phyloP scores from a whole-genome alignment of 768 basidiomycete genomes.

The Lanmaoa pseudosensibilis region DNA sequence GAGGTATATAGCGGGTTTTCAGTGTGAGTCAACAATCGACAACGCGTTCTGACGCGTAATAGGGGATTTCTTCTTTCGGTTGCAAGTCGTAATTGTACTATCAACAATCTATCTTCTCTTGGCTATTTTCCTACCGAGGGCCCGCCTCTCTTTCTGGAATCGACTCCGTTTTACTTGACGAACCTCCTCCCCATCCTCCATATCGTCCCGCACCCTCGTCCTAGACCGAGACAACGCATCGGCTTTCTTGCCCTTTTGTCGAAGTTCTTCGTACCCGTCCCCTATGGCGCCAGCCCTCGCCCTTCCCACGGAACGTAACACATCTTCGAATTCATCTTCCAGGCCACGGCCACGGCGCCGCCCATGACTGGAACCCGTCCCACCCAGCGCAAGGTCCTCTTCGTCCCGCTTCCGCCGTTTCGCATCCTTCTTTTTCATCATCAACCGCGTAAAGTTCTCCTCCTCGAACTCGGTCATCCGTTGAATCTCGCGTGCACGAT shows the following conservation, averaged over 20 bases:
- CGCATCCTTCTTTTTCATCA: constrained; percentile 88
- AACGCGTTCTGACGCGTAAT: not conserved
- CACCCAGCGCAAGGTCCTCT: constrained; percentile 84
- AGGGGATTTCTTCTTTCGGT: not conserved
- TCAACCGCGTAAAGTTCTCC: constrained; percentile 86
- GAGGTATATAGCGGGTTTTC: not conserved
- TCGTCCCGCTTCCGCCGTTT: constrained; percentile 75
- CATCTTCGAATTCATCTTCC: constrained; percentile 83
- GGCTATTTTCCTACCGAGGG: constrained; percentile 32
- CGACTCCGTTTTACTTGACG: constrained; percentile 38
- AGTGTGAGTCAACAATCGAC: not conserved
- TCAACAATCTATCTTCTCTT: constrained; percentile 18
- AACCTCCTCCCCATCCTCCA: constrained; percentile 29
- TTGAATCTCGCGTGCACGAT: constrained; percentile 76
- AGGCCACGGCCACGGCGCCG: constrained; percentile 66
- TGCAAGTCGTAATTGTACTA: too few relatives aligned
- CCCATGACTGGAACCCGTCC: constrained; percentile 54
- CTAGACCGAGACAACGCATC: constrained; percentile 62
- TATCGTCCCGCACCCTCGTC: constrained; percentile 30
- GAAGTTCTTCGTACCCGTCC: constrained; percentile 83
- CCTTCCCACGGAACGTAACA: constrained; percentile 62
- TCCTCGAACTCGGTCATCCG: constrained; percentile 89
- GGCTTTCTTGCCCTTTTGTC: constrained; percentile 64
- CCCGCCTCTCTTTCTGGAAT: constrained; percentile 45
- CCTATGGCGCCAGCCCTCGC: constrained; percentile 41